Percentiles rank a stretch among this genome's conserved stretches.
Evolutionary conservation across 2,329 filamentous ascomycete species (phyloP).

Genomic region (Hypoxylon sp.): DNA sequence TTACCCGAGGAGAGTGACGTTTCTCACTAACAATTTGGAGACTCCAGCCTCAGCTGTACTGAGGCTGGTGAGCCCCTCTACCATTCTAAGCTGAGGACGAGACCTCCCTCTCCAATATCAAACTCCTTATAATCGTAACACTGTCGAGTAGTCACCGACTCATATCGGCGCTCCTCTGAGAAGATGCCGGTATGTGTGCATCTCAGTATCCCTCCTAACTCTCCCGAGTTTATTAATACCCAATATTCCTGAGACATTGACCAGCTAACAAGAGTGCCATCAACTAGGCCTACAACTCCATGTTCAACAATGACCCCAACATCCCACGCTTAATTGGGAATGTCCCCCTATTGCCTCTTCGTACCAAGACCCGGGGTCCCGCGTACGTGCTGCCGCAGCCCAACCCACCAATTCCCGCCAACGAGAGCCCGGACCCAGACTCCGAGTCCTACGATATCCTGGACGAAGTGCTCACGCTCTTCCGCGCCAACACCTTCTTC

Average conservation of each 20-base stretch:
- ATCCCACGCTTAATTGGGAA: conserved; percentile 79
- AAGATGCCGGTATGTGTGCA: conserved; percentile 64
- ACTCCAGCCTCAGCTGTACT: conserved; percentile 44
- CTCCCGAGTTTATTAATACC: conserved; percentile 14
- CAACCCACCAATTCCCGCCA: conserved; percentile 69
- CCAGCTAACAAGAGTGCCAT: conserved; percentile 31
- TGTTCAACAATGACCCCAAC: conserved; percentile 89
- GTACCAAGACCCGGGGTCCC: conserved; percentile 95
- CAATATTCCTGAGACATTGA: conserved; percentile 10
- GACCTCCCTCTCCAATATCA: conserved; percentile 19
- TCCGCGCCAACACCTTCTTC: conserved; percentile 99
- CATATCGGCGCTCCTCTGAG: conserved; percentile 51
- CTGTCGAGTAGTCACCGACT: conserved; percentile 45
- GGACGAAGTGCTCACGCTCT: conserved; percentile 92
- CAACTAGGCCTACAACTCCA: conserved; percentile 92
- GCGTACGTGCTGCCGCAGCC: conserved; percentile 84
- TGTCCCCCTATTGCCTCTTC: conserved; percentile 93
- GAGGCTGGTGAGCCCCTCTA: conserved; percentile 42
- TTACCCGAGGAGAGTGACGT: conserved; percentile 45
- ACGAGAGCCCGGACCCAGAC: conserved; percentile 82
- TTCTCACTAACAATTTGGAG: conserved; percentile 41
- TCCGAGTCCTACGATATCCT: conserved; percentile 95
- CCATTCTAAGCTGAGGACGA: conserved; percentile 17
- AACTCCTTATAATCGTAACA: conserved; percentile 35
- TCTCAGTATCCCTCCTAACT: conserved; percentile 2